A percentile compares a stretch with the other conserved stretches of the same genome.
Conservation (phyloP, 768 basidiomycete genomes). For the Russula vinacea region DNA sequence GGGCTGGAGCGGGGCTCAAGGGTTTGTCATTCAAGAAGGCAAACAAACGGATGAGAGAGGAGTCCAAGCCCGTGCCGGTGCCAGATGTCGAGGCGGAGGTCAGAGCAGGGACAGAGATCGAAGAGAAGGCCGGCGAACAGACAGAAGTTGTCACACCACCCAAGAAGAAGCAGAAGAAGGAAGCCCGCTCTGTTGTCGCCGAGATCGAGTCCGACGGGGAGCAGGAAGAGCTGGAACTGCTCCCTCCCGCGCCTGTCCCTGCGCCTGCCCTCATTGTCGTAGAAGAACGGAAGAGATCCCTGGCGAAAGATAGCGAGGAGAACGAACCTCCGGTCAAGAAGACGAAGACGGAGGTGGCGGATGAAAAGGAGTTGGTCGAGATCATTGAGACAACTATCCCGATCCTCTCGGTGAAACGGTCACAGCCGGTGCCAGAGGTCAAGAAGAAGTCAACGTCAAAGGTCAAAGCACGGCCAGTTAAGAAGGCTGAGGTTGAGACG, state of each 20-base stretch:
- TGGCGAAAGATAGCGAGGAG: conserved; percentile 35
- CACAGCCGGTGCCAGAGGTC: conserved; percentile 29
- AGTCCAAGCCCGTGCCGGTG: conserved; percentile 31
- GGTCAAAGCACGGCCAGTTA: conserved; percentile 42
- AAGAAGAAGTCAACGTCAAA: conserved; percentile 41
- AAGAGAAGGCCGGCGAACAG: conserved; percentile 37
- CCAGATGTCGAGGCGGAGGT: conserved; percentile 36
- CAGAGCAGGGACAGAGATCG: conserved; percentile 31
- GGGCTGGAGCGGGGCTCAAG: conserved; percentile 46
- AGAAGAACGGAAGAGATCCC: conserved; percentile 35
- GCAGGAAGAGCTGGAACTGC: conserved; percentile 33
- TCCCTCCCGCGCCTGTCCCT: conserved; percentile 31
- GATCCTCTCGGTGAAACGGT: conserved; percentile 18
- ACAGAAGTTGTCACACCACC: conserved; percentile 44
- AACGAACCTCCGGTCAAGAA: conserved; percentile 49
- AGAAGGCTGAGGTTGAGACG: conserved; percentile 31
- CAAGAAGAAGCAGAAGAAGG: conserved; percentile 59
- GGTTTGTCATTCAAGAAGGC: conserved; percentile 46
- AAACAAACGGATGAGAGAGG: conserved; percentile 42
- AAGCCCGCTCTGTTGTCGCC: conserved; percentile 40
- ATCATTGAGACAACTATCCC: conserved; percentile 25
- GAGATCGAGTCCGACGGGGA: conserved; percentile 64
- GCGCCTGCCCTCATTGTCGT: conserved; percentile 15
- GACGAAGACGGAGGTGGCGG: conserved; percentile 29
- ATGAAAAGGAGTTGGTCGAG: conserved; percentile 25